phyloP scores from a whole-genome alignment of 441 rosid species.

The Heliophila coronopifolia region DNA sequence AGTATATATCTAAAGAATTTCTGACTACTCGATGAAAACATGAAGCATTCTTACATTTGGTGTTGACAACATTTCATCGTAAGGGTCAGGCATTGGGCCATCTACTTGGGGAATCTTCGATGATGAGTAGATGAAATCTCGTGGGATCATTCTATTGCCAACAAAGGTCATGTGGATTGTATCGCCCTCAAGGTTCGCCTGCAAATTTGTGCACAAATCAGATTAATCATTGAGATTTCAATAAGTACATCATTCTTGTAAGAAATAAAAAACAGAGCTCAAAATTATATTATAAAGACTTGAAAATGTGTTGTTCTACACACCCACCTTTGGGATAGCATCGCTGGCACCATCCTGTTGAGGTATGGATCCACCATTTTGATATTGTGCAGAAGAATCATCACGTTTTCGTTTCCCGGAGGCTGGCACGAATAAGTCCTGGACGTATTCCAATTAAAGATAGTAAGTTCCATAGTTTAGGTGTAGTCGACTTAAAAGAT shows the following conservation, averaged over 20 bases:
- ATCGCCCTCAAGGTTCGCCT: constrained; percentile 37
- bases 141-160: constrained; percentile 27
- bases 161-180: constrained; percentile 14
- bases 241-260: neutral
- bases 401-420: constrained; percentile 92
- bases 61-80: constrained; percentile 84
- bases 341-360: constrained; percentile 97
- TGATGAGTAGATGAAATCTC: constrained; percentile 31
- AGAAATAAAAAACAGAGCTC: neutral
- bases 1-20: constrained; percentile 1
- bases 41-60: constrained; percentile 64
- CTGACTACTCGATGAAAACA: neutral
- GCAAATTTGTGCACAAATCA: constrained; percentile 23
- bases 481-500: constrained; percentile 4
- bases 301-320: constrained; percentile 6
- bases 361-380: constrained; percentile 79
- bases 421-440: constrained; percentile 78
- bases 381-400: constrained; percentile 52
- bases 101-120: constrained; percentile 74
- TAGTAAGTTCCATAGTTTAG: constrained; percentile 8
- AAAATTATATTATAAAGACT: neutral
- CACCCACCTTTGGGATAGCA: constrained; percentile 29
- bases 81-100: constrained; percentile 92
- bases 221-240: constrained; percentile 6
- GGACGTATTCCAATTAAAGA: constrained; percentile 29